Base-by-base conservation (phyloP, 352 stramenopile species). In the Lagenidium giganteum region DNA sequence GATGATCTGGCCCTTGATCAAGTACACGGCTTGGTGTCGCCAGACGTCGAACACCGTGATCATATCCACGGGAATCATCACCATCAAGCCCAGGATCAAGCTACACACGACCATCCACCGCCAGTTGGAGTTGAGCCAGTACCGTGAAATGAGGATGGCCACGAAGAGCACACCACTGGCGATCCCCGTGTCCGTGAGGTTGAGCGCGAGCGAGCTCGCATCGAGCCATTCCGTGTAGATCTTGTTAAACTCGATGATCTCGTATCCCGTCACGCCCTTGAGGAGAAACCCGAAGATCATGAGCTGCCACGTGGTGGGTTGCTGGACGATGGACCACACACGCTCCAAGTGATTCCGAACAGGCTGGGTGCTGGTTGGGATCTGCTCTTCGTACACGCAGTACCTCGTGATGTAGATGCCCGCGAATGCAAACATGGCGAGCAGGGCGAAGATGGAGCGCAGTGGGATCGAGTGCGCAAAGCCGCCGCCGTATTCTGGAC, bases 261-360 rank as follows among this genome's bases (percentile, higher is more conserved):
- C 11, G 28, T 30, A 40, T 0, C 21, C 28, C 2, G 26, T 26
- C 11, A 34, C 48, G 13, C 5, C 18, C 12, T 33, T 41, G 23
- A 29, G 34, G 8, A 59, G 11, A 27, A 59, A 57, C 9, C 25
- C 27, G n/a, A 55, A 59, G 14, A 35, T 17, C n/a, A 61, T 58
- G 43, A 64, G 25, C 27, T 63, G 47, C 11, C 30, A 42, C 20
- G 48, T 67, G 14, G 49, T 39, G 16, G 39, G 56, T 26, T 57
- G 50, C 42, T 65, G 49, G 4, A 65, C 30, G 26, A 65, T 51
- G 17, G 40, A 30, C 56, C 56, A 65, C 8, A 65, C 32, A 12
- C 42, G 43, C 28, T 39, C 42, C 7, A 66, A 12, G 34, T 56
- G 54, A 5, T 46, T 57, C 3, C 16, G 26, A 28, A 62, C 46